Evolutionary conservation across 805 yeast genomes (phyloP), one percentile per base, ranked within the genome.

Genomic region (Suhomyces sp.): DNA sequence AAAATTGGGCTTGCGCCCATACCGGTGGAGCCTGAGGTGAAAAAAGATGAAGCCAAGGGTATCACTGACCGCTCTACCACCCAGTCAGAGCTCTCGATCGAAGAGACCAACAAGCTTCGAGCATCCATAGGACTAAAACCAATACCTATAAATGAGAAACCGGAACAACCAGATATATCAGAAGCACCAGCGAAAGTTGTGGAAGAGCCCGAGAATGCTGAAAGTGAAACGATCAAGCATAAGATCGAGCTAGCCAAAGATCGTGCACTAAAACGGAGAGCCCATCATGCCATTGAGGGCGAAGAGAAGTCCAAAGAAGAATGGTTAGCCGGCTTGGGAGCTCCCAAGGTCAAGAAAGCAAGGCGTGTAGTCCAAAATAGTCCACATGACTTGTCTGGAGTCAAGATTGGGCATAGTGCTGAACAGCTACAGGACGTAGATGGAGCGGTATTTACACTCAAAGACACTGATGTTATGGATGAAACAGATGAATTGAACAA

Each of bases 101-200:
- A 79, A 53, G 87, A 84, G 54, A 85, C 88, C 0, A 84, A 85
- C 60, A 70, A 67, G 57, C 69, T 83, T 6, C 67, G 90, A 23
- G 55, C 68, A 6, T 73, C 79, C 10, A 59, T 83, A 9, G 88
- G 88, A 0, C 68, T 85, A 51, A 76, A 77, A 36, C 84, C 86
- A 1, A 76, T 82, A 15, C 77, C 75, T 5, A 42, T 53, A 19
- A 54, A 47, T 6, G 40, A 19, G 17, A 44, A 29, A 15, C 47
- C 26, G 6, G 22, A 38, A 12, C 31, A 9, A 24, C 41, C 12
- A 38, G 24, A 38, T 2, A 24, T 15, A 13, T 6, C 23, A 17
- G 41, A 36, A 13, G 12, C 41, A 17, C 33, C 33, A 12, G n/a
- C n/a, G 0, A n/a, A 29, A 29, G 12, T n/a, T 4, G 33, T 12